Evolutionary conservation across 1,139 yeast species (phyloP).

Genomic region (Geotrichum siamense): DNA sequence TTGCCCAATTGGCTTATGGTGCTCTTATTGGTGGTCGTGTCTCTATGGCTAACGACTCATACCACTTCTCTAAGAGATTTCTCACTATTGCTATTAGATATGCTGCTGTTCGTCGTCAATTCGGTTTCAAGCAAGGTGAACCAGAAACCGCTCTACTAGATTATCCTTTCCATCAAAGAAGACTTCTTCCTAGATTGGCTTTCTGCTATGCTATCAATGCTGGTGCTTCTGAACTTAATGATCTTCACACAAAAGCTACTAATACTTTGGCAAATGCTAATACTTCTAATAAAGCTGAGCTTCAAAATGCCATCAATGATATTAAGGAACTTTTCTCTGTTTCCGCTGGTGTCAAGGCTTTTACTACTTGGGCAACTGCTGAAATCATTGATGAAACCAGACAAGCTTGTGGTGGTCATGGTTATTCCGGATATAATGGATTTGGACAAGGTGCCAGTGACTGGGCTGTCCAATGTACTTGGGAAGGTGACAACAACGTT

Average conservation of each 20-base stretch:
- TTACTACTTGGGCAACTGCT: constrained; percentile 76
- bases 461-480: constrained; percentile 89
- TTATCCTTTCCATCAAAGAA: constrained; percentile 77
- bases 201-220: constrained; percentile 65
- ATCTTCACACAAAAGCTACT: constrained; percentile 43
- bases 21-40: constrained; percentile 84
- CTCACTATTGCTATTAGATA: constrained; percentile 78
- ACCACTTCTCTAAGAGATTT: constrained; percentile 66
- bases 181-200: constrained; percentile 72
- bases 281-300: constrained; percentile 31
- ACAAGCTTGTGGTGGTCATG: constrained; percentile 92
- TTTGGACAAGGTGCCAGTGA: constrained; percentile 80
- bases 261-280: constrained; percentile 40
- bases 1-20: constrained; percentile 78
- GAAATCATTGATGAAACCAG: constrained; percentile 73
- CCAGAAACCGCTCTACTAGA: constrained; percentile 46
- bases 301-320: constrained; percentile 43
- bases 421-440: constrained; percentile 77
- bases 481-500: constrained; percentile 92
- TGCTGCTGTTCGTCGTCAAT: constrained; percentile 82
- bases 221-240: constrained; percentile 58
- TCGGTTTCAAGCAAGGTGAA: constrained; percentile 41
- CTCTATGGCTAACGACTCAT: constrained; percentile 76
- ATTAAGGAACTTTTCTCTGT: constrained; percentile 72
- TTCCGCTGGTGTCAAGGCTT: constrained; percentile 78